A percentile compares a stretch with the other conserved stretches of the same genome.
phyloP scores from a whole-genome alignment of 768 basidiomycete species.

The Paxillus involutus region DNA sequence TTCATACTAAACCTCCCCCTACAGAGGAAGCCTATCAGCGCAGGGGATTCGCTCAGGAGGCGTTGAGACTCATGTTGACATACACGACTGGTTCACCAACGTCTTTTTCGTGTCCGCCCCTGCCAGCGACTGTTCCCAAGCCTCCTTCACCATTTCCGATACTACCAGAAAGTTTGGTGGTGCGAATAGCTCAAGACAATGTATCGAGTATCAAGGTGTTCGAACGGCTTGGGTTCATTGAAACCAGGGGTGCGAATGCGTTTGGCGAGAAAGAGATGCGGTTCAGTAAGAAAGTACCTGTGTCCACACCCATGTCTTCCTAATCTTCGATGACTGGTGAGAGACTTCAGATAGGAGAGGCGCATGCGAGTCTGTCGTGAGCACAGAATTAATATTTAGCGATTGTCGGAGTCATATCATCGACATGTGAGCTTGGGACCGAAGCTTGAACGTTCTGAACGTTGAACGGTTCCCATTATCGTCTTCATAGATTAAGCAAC shows the following conservation, averaged over 20 bases:
- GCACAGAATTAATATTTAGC: too few species aligned
- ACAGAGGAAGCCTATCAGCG: constrained; percentile 68
- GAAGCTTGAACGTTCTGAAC: too few species aligned
- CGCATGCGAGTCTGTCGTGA: too few species aligned
- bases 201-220: constrained; percentile 71
- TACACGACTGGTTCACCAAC: constrained; percentile 57
- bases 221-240: constrained; percentile 68
- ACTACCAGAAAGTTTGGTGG: constrained; percentile 52
- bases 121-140: constrained; percentile 22
- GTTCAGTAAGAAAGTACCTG: constrained; percentile 1
- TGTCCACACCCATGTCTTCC: too few species aligned
- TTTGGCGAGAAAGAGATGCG: constrained; percentile 88
- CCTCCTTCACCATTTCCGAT: constrained; percentile 44
- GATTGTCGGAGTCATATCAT: too few species aligned
- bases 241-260: constrained; percentile 66
- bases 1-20: background rate
- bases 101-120: constrained; percentile 9
- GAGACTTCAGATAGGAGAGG: too few species aligned
- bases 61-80: constrained; percentile 63
- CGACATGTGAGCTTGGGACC: too few species aligned
- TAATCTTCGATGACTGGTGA: too few species aligned
- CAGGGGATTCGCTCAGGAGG: constrained; percentile 61
- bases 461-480: too few species aligned
- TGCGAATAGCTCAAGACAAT: constrained; percentile 72
- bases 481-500: too few species aligned